Conservation (phyloP, 225 moss, liverwort and hornwort genomes). For the Sphagnum contortum region DNA sequence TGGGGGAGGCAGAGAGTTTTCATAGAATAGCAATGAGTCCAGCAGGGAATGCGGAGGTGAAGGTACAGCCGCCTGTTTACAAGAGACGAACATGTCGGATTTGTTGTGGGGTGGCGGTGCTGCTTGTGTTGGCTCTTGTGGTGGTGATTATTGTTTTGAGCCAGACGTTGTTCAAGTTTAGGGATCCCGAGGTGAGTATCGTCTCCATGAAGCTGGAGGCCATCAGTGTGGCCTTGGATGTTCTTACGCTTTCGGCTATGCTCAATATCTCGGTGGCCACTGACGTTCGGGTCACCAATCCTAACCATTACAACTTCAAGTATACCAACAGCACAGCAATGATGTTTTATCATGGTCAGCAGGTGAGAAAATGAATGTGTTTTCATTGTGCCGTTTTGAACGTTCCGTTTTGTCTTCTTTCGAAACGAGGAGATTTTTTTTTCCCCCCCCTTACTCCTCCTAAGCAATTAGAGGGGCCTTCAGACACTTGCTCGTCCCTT, state of each 20-base stretch:
- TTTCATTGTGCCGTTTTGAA: no score
- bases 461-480: no score
- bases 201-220: slow-evolving; percentile 22
- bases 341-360: slow-evolving; percentile 20
- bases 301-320: slow-evolving; percentile 38
- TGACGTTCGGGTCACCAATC: slow-evolving; percentile 34
- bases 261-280: slow-evolving; percentile 16
- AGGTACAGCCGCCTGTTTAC: no score
- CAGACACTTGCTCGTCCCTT: no score
- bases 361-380: slow-evolving; percentile 5
- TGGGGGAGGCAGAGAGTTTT: no score
- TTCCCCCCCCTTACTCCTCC: no score
- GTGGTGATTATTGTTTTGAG: slow-evolving; percentile 25
- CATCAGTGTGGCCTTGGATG: slow-evolving; percentile 15
- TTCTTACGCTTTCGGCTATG: slow-evolving; percentile 12
- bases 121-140: slow-evolving; percentile 11
- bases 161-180: slow-evolving; percentile 46
- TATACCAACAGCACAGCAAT: slow-evolving; percentile 18
- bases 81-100: slow-evolving; percentile 16
- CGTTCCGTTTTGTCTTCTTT: no score
- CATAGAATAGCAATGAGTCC: no score
- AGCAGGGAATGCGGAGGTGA: no score
- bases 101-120: slow-evolving; percentile 21
- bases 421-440: no score
- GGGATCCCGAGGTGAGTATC: slow-evolving; percentile 20